Base-by-base conservation (phyloP, 192 early-diverging fungal species). In the Backusella tarrabulga region DNA sequence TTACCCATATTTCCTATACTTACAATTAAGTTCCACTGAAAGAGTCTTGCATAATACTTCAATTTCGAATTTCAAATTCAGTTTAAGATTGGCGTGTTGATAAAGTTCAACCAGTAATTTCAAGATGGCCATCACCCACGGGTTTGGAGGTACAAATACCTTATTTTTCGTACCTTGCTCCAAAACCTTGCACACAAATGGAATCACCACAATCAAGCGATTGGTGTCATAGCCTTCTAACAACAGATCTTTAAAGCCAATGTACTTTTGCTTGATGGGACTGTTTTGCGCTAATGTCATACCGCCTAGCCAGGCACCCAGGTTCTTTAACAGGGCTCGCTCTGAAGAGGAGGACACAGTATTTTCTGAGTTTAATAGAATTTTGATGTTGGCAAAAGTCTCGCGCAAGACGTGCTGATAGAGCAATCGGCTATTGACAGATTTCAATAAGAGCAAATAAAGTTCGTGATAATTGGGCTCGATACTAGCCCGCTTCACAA, bases 51-150 rank as follows among this genome's bases (percentile, higher is more conserved):
- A 98, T 35, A 99, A 87, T 9, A 99, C 96, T 83, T 99, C 98
- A 66, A 99, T 95, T 79, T 98, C 97, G 83, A 99, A 99, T 74
- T 96, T 97, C 41, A 97, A 90, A 74, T 96, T 97, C 52, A 98
- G 86, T 83, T 97, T 98, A 36, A 99, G 82, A 73, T 97, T 95
- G 0, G 95, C 98, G 79, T 90, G 93, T 56, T 93, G 92, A 85
- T 97, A 98, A 4, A 99, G 86, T 82, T 99, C 98, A 0, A 93
- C 92, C 60, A 99, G 83, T 8, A 98, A 87, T 60, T 91, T 90
- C 89, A 99, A 90, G 56, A 97, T 96, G 35, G 95, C 95, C 91
- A 99, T 96, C 41, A 99, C 80, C 98, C 98, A 99, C 17, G 98
- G 98, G 83, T 97, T 98, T 34, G 98, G 97, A 14, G 96, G 94